phyloP scores from a whole-genome alignment of 306 rosid genomes.

The Medicago arabica region DNA sequence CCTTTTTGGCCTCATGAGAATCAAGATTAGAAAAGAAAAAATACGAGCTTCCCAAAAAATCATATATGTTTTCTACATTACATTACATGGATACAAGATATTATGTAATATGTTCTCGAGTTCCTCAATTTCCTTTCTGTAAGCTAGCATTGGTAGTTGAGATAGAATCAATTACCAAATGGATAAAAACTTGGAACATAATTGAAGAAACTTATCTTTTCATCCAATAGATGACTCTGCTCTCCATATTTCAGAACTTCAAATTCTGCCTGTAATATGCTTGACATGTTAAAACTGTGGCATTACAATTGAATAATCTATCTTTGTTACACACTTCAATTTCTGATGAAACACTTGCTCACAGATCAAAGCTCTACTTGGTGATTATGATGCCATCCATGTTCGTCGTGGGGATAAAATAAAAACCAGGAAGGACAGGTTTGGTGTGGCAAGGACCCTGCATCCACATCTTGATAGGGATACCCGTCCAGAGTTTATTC shows the following conservation, averaged over 20 bases:
- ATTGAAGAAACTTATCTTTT: conserved; percentile 3
- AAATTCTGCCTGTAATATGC: conserved; percentile 26
- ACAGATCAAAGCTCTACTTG: conserved; percentile 44
- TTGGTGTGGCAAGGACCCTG: conserved; percentile 74
- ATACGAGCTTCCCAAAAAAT: too few species aligned
- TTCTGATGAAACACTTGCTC: conserved; percentile 19
- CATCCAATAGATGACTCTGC: conserved; percentile 1
- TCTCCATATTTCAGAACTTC: conserved; percentile 25
- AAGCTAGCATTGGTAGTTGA: conserved; percentile 6
- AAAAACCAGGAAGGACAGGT: conserved; percentile 90
- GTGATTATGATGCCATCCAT: conserved; percentile 78
- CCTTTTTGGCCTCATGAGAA: not conserved
- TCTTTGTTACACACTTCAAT: conserved; percentile 19
- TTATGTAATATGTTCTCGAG: not conserved
- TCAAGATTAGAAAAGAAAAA: too few species aligned
- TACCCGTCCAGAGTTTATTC: conserved; percentile 82
- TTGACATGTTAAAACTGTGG: conserved; percentile 12
- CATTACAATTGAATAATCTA: conserved; percentile 16
- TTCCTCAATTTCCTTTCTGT: not conserved
- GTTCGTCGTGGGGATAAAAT: conserved; percentile 98
- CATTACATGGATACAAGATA: too few species aligned
- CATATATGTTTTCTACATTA: too few species aligned
- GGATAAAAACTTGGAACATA: conserved; percentile 3
- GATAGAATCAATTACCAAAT: conserved; percentile 8
- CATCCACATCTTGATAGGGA: conserved; percentile 97